Conservation (phyloP, 2,329 filamentous ascomycete genomes). For the Chaetomium sp. region DNA sequence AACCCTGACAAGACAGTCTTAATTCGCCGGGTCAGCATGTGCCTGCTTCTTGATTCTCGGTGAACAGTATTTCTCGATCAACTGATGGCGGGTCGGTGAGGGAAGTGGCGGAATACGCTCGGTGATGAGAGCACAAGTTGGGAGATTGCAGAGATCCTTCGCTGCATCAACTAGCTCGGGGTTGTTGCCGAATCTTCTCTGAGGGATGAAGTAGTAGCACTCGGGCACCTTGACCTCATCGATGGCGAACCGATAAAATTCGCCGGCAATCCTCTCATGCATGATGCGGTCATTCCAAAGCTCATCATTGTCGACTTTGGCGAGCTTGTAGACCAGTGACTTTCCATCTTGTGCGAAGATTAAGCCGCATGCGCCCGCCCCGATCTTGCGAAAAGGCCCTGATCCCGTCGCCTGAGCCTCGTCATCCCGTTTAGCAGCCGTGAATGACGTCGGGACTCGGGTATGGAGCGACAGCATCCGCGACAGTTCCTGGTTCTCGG, state of each 20-base stretch:
- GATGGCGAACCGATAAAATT: neutral
- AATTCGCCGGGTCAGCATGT: neutral
- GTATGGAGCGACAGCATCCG: too few relatives aligned
- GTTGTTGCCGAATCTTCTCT: neutral
- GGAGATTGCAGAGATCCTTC: neutral
- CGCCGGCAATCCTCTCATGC: neutral
- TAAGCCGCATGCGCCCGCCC: neutral
- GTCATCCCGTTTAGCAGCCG: too few relatives aligned
- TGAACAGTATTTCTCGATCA: neutral
- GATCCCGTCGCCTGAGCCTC: too few relatives aligned
- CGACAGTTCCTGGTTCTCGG: too few relatives aligned
- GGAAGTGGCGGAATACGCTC: neutral
- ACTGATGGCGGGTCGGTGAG: neutral
- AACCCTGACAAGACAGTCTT: neutral
- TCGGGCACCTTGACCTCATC: neutral
- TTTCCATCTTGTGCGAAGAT: neutral
- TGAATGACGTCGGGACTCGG: too few relatives aligned
- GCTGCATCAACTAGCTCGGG: neutral
- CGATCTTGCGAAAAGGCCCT: conserved; percentile 1
- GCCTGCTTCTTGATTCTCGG: neutral
- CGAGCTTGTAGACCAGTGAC: neutral
- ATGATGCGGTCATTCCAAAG: neutral
- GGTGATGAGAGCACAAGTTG: neutral
- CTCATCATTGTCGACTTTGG: neutral
- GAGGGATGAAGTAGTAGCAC: neutral